Conservation (phyloP, 441 rosid species). For the Daphne laureola region DNA sequence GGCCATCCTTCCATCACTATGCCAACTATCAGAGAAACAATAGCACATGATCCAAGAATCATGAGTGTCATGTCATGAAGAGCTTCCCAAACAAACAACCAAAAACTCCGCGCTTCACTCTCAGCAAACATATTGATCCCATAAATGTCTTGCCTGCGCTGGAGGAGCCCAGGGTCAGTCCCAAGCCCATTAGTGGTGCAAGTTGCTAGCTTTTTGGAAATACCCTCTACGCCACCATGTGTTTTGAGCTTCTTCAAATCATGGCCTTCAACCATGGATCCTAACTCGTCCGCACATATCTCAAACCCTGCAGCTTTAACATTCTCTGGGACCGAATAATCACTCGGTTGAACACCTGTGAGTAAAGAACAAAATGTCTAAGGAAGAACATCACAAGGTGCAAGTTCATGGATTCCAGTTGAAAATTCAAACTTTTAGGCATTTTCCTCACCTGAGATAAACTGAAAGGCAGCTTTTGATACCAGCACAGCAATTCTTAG, state of each 20-base stretch:
- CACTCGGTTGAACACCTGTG: conserved; percentile 61
- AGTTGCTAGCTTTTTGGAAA: conserved; percentile 58
- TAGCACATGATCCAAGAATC: conserved; percentile 62
- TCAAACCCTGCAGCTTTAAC: conserved; percentile 76
- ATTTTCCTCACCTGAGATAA: conserved; percentile 44
- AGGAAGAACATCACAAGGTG: neutral
- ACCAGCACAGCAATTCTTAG: conserved; percentile 75
- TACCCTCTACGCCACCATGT: conserved; percentile 71
- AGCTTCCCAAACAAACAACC: conserved; percentile 73
- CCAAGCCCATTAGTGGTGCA: conserved; percentile 47
- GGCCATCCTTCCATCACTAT: conserved; percentile 75
- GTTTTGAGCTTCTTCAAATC: conserved; percentile 61
- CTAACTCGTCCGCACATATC: conserved; percentile 74
- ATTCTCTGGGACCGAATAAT: conserved; percentile 61
- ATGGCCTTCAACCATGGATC: conserved; percentile 73
- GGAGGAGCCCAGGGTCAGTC: conserved; percentile 23
- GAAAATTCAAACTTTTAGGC: conserved; percentile 1
- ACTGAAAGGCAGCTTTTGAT: conserved; percentile 87
- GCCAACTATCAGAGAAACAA: conserved; percentile 52
- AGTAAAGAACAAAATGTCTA: neutral
- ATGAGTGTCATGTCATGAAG: conserved; percentile 67
- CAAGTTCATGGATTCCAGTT: neutral
- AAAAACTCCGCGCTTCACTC: conserved; percentile 44
- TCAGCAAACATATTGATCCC: conserved; percentile 82
- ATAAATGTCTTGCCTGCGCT: conserved; percentile 47